These are phyloP conservation scores for Curvularia sp. DNA, from an alignment of 2,329 filamentous ascomycete species.

Conservation along the genomic window DNA sequence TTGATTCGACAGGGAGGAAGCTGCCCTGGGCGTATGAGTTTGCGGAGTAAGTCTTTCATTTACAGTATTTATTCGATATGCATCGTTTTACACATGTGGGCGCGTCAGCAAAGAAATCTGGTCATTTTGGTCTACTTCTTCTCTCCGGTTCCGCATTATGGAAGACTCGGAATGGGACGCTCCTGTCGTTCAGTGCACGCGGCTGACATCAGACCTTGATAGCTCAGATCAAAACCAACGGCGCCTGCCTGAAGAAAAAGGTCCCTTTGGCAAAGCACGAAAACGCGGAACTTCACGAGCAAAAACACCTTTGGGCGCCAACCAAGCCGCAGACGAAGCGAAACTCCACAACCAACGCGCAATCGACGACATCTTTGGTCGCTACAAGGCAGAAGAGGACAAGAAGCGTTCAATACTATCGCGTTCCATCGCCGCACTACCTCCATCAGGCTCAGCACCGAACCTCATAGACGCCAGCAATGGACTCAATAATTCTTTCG, in stretches of 20 bases:
- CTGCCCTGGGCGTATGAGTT: constrained; percentile 70
- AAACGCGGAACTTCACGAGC: constrained; percentile 57
- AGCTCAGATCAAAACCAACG: constrained; percentile 57
- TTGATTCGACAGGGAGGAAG: constrained; percentile 64
- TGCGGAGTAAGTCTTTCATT: constrained; percentile 60
- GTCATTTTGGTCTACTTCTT: background rate
- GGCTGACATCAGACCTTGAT: constrained; percentile 26
- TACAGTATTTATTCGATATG: constrained; percentile 1
- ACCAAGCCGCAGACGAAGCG: constrained; percentile 63
- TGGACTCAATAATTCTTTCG: constrained; percentile 38
- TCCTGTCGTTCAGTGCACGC: constrained; percentile 3
- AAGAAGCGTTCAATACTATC: constrained; percentile 39
- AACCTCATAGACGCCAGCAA: constrained; percentile 43
- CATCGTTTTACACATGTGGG: background rate
- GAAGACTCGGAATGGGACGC: constrained; percentile 3
- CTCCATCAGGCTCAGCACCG: constrained; percentile 42
- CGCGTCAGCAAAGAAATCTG: background rate
- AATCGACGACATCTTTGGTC: constrained; percentile 58
- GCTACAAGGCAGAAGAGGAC: constrained; percentile 41
- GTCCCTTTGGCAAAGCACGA: constrained; percentile 65
- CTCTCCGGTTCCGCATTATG: background rate
- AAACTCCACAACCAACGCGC: constrained; percentile 54
- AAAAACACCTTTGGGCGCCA: constrained; percentile 64
- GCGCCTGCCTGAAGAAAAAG: constrained; percentile 65
- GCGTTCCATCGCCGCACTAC: constrained; percentile 33